A percentile compares a stretch with the other conserved stretches of the same genome.
Evolutionary conservation across 306 rosid species (phyloP).

Genomic region (Abrus precatorius): DNA sequence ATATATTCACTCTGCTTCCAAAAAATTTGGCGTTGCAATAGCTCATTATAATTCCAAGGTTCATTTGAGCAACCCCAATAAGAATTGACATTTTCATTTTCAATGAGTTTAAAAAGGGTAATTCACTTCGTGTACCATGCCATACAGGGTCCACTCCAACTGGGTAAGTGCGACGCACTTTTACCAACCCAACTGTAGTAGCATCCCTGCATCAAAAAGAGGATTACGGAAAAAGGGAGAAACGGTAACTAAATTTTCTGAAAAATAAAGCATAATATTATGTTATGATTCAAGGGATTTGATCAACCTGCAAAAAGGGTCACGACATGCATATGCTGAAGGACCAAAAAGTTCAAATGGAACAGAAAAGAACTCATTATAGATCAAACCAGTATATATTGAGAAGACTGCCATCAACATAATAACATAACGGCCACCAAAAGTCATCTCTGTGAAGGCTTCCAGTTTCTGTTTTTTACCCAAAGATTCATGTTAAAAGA

Average conservation of each 20-base stretch:
- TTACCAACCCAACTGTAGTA: slow-evolving; percentile 80
- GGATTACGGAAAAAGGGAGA: slow-evolving; percentile 12
- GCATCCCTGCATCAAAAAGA: slow-evolving; percentile 68
- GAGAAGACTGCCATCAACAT: slow-evolving; percentile 92
- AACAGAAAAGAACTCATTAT: slow-evolving; percentile 95
- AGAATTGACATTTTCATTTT: slow-evolving; percentile 99
- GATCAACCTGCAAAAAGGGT: slow-evolving; percentile 82
- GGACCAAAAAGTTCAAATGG: slow-evolving; percentile 86
- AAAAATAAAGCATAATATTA: slow-evolving; percentile 28
- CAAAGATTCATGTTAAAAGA: slow-evolving; percentile 27
- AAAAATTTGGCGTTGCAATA: slow-evolving; percentile 87
- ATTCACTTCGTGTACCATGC: slow-evolving; percentile 95
- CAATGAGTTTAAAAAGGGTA: slow-evolving; percentile 95
- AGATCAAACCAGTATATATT: slow-evolving; percentile 93
- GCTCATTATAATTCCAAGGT: slow-evolving; percentile 93
- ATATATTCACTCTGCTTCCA: slow-evolving; percentile 67
- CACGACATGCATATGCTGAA: slow-evolving; percentile 94
- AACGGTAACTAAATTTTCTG: slow-evolving; percentile 24
- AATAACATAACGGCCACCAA: slow-evolving; percentile 97
- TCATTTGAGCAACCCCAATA: slow-evolving; percentile 95
- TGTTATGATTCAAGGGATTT: slow-evolving; percentile 41
- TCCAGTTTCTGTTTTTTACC: slow-evolving; percentile 84
- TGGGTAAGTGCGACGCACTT: slow-evolving; percentile 84
- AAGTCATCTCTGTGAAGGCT: slow-evolving; percentile 93
- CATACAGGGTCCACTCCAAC: slow-evolving; percentile 98